Evolutionary conservation across 345 rosid species (phyloP).

Genomic region (Syzygium grande): DNA sequence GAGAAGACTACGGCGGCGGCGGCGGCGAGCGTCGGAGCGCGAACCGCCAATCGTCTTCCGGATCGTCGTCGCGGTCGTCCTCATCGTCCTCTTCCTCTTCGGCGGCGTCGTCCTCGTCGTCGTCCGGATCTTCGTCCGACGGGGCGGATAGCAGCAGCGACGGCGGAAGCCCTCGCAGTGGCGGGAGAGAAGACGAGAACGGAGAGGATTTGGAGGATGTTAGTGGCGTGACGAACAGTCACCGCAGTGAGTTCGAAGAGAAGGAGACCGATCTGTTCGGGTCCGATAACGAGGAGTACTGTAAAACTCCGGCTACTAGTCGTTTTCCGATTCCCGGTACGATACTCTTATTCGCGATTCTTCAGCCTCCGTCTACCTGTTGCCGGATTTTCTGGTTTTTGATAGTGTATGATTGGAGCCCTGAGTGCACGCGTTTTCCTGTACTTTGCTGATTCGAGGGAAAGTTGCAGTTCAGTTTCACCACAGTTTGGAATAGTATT

Average conservation of each 20-base stretch:
- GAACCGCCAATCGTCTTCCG: slow-evolving; percentile 36
- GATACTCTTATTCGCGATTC: neutral
- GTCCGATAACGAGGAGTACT: slow-evolving; percentile 81
- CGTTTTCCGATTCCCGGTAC: slow-evolving; percentile 70
- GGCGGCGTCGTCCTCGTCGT: slow-evolving; percentile 26
- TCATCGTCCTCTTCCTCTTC: slow-evolving; percentile 36
- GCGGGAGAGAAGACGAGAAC: slow-evolving; percentile 11
- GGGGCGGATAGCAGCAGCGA: slow-evolving; percentile 30
- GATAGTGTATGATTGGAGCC: neutral
- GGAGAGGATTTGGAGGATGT: slow-evolving; percentile 29
- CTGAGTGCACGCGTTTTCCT: neutral
- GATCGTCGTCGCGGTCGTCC: slow-evolving; percentile 43
- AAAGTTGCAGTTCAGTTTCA: neutral
- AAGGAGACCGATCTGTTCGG: slow-evolving; percentile 73
- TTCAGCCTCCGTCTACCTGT: neutral
- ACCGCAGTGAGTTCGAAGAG: neutral
- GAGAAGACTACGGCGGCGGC: slow-evolving; percentile 17
- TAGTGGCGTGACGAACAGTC: slow-evolving; percentile 3
- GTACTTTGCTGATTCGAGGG: neutral
- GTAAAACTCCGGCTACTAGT: slow-evolving; percentile 60
- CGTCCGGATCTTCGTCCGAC: slow-evolving; percentile 19
- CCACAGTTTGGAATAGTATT: neutral
- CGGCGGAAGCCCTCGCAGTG: slow-evolving; percentile 43
- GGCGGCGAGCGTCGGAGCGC: slow-evolving; percentile 10
- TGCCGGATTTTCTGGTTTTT: neutral